Conservation (phyloP, 1,284 basidiomycete species). For the Fomitopsis schrenkii region DNA sequence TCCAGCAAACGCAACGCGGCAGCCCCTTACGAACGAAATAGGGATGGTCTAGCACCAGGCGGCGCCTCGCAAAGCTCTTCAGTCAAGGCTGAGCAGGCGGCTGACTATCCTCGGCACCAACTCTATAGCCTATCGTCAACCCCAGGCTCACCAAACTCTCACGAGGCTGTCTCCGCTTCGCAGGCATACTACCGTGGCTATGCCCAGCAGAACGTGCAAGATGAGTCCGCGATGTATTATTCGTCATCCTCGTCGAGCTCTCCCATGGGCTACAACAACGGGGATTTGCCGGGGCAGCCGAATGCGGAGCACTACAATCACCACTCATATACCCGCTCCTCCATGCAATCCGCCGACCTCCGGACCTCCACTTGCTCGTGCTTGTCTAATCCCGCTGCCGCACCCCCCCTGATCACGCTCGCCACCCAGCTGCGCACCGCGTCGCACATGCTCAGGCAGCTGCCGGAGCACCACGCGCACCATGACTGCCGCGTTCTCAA, state of each 20-base stretch:
- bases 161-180: slow-evolving; percentile 15
- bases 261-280: slow-evolving; percentile 26
- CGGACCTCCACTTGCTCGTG: slow-evolving; percentile 53
- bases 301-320: slow-evolving; percentile 24
- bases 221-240: slow-evolving; percentile 20
- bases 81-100: slow-evolving; percentile 32
- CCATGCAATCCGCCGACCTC: slow-evolving; percentile 31
- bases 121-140: slow-evolving; percentile 29
- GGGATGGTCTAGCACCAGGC: slow-evolving; percentile 12
- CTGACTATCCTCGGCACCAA: slow-evolving; percentile 21
- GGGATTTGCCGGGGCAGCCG: slow-evolving; percentile 12
- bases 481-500: slow-evolving; percentile 53
- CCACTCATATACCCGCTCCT: slow-evolving; percentile 22
- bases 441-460: slow-evolving; percentile 53
- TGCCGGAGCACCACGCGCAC: slow-evolving; percentile 52
- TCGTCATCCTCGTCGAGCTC: slow-evolving; percentile 31
- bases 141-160: slow-evolving; percentile 14
- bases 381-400: slow-evolving; percentile 56
- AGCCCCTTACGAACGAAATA: slow-evolving; percentile 22
- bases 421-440: slow-evolving; percentile 62
- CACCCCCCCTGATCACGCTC: slow-evolving; percentile 53
- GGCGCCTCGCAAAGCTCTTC: slow-evolving; percentile 15
- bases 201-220: slow-evolving; percentile 18
- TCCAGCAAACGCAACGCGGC: slow-evolving; percentile 49
- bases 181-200: slow-evolving; percentile 12